Evolutionary conservation across 2,329 filamentous ascomycete genomes (phyloP).

Genomic region (Aschersonia sp.): DNA sequence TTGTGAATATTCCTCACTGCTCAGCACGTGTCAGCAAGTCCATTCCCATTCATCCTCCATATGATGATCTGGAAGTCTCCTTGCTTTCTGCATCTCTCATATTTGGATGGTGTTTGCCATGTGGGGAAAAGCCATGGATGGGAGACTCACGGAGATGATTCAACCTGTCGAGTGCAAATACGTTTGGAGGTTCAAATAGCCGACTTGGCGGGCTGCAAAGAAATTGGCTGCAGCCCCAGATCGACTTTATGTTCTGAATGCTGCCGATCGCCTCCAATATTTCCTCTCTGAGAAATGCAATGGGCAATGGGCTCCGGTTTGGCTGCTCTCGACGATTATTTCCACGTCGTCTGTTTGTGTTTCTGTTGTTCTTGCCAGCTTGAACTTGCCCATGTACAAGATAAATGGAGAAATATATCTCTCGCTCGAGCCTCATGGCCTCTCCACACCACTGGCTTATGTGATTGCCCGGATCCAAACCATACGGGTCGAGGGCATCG

Average conservation of each 20-base stretch:
- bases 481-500: constrained; percentile 3
- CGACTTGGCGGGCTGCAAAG: background rate
- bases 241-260: constrained; percentile 2
- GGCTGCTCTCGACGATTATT: background rate
- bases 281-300: constrained; percentile 1
- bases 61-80: too few relatives aligned
- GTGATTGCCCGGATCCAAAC: background rate
- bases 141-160: constrained; percentile 11
- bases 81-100: too few relatives aligned
- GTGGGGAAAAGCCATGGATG: background rate
- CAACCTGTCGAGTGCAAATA: constrained; percentile 4
- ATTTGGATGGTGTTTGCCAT: too few relatives aligned
- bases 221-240: constrained; percentile 8
- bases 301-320: background rate
- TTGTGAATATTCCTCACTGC: constrained; percentile 12
- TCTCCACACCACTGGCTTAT: constrained; percentile 5
- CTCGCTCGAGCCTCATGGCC: constrained; percentile 5
- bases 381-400: constrained; percentile 2
- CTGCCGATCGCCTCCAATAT: constrained; percentile 1
- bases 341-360: background rate
- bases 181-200: constrained; percentile 6
- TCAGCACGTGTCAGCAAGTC: background rate
- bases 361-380: background rate
- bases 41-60: background rate
- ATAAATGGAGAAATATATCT: constrained; percentile 5